A percentile compares a stretch with the other conserved stretches of the same genome.
These are phyloP conservation scores for Aureobasidium sp. DNA, from an alignment of 2,329 filamentous ascomycete genomes.

Conservation along the genomic window DNA sequence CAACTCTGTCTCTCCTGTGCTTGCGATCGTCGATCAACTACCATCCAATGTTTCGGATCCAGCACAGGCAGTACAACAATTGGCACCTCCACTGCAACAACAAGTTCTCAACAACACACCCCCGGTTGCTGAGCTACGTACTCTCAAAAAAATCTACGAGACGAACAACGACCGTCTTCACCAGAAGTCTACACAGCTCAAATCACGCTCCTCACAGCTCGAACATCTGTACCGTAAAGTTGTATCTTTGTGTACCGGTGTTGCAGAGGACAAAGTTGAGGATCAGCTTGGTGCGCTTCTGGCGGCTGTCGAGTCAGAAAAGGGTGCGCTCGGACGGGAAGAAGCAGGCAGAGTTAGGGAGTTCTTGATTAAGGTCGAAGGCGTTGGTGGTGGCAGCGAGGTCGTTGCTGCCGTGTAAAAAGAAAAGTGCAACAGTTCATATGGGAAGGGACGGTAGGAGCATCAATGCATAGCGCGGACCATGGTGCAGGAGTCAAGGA, in stretches of 20 bases:
- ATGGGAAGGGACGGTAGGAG: background rate
- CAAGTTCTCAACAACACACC: background rate
- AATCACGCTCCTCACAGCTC: conserved; percentile 71
- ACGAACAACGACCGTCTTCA: conserved; percentile 59
- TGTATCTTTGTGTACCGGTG: conserved; percentile 76
- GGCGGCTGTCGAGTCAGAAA: conserved; percentile 83
- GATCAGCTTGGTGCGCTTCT: conserved; percentile 69
- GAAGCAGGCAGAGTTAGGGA: conserved; percentile 60
- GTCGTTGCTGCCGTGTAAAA: background rate
- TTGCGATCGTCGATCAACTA: background rate
- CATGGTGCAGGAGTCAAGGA: background rate
- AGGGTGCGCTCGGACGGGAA: conserved; percentile 18
- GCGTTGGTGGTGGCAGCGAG: conserved; percentile 19
- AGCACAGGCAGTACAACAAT: background rate
- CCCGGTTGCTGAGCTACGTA: conserved; percentile 40
- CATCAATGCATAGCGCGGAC: background rate
- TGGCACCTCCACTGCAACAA: background rate
- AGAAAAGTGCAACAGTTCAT: background rate
- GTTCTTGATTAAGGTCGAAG: conserved; percentile 72
- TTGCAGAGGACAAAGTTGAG: conserved; percentile 71
- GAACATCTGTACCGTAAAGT: conserved; percentile 84
- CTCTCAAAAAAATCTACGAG: conserved; percentile 61
- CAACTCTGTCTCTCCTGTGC: background rate
- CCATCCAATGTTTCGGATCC: background rate
- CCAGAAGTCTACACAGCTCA: conserved; percentile 60